Evolutionary conservation across 2,329 filamentous ascomycete species (phyloP).

Genomic region (Colletotrichum navitas): DNA sequence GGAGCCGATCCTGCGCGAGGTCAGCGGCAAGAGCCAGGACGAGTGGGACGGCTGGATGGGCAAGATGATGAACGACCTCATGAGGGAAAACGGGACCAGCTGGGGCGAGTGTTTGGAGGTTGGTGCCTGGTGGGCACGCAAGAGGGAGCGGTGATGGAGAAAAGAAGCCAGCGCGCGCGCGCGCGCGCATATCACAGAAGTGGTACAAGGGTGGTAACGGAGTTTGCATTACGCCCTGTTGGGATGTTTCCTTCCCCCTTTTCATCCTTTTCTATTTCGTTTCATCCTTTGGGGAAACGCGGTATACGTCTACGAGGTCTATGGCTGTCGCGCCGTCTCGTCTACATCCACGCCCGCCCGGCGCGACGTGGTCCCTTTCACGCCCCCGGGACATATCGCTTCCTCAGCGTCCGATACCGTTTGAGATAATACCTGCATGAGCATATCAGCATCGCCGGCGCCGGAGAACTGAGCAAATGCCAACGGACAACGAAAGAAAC

Average conservation of each 20-base stretch:
- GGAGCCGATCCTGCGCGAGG: slow-evolving; percentile 84
- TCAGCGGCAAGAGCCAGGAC: slow-evolving; percentile 87
- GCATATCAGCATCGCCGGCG: slow-evolving; percentile 33
- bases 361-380: slow-evolving; percentile 4
- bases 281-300: not conserved
- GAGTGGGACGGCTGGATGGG: slow-evolving; percentile 94
- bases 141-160: slow-evolving; percentile 57
- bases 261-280: not conserved
- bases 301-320: not conserved
- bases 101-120: slow-evolving; percentile 89
- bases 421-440: slow-evolving; percentile 85
- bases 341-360: not conserved
- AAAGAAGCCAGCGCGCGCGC: not conserved
- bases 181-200: not conserved
- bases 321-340: not conserved
- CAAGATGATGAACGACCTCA: slow-evolving; percentile 86
- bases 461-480: not conserved
- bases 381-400: slow-evolving; percentile 72
- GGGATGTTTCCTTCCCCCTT: not conserved
- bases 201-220: slow-evolving; percentile 31
- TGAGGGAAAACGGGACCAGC: slow-evolving; percentile 81
- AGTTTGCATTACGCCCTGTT: slow-evolving; percentile 28
- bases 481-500: not conserved
- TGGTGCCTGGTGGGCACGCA: slow-evolving; percentile 91
- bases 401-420: slow-evolving; percentile 85